Evolutionary conservation across 2,329 filamentous ascomycete genomes (phyloP), one percentile per base, ranked within the genome.

Genomic region (Geosmithia flava): DNA sequence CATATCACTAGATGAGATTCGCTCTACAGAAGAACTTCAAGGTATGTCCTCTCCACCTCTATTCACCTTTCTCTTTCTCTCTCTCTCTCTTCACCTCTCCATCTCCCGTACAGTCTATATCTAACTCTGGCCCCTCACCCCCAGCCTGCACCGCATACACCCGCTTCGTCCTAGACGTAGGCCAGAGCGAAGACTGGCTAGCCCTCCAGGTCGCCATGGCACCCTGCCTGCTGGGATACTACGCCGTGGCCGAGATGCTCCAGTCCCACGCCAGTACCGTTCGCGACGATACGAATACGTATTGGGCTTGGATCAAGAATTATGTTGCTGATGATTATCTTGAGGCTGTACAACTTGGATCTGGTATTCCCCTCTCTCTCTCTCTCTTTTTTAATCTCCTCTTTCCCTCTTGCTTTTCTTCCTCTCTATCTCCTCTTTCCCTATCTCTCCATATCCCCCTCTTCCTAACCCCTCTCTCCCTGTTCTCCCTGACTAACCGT

Each of bases 301-400:
- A 95, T 68, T 93, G 85, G 83, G 76, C 81, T 44, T 97, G 91
- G 91, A 87, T 97, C 54, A 74, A 90, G 60, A 94, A 87, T 58
- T 97, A 96, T 59, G 78, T 85, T 16, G 85, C 82, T 2, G 81
- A 87, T 1, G 86, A 93, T 60, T 96, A 95, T 55, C 67, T 72
- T 1, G 72, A 81, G 52, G 86, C 87, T 6, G 85, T 94, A 48
- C 71, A 70, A 53, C 72, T 79, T 3, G 87, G 87, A 20, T 79
- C 75, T 48, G 80, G 85, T 87, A 61, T 13, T 46, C 19, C n/a
- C 7, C 16, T 27, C 17, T 20, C 47, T 43, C 20, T 15, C 23
- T 15, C 10, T 46, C 17, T 23, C n/a, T 20, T 20, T 7, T 44
- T 20, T 44, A 3, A 4, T 13, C 17, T 40, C 37, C n/a, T 11